phyloP scores from a whole-genome alignment of 148 eudicot species.

The Nepenthes gracilis region DNA sequence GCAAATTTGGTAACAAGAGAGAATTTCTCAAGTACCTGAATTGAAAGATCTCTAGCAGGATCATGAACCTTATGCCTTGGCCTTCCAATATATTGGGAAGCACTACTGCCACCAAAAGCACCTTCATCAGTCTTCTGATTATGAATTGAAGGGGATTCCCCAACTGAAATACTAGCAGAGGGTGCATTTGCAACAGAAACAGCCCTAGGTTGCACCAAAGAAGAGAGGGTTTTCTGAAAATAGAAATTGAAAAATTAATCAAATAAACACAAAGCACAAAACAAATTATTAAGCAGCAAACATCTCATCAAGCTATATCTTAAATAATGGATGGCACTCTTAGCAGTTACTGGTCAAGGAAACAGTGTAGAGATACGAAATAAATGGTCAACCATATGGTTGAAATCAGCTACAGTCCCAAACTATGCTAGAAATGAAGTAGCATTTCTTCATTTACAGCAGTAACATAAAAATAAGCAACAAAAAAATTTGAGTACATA shows the following conservation, averaged over 20 bases:
- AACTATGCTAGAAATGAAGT: too few species aligned
- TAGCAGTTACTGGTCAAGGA: too few species aligned
- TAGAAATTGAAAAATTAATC: conserved; percentile 1
- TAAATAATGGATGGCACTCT: too few species aligned
- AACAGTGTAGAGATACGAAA: too few species aligned
- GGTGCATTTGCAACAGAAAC: conserved; percentile 43
- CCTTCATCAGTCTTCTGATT: conserved; percentile 28
- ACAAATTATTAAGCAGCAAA: not conserved
- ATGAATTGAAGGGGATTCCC: conserved; percentile 26
- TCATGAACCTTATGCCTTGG: conserved; percentile 61
- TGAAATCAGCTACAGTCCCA: too few species aligned
- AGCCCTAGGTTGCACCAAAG: conserved; percentile 83
- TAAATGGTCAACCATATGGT: too few species aligned
- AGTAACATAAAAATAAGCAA: too few species aligned
- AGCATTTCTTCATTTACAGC: too few species aligned
- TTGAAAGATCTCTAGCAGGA: conserved; percentile 86
- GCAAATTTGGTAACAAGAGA: conserved; percentile 97
- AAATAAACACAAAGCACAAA: not conserved
- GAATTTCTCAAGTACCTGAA: conserved; percentile 90
- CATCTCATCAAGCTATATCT: too few species aligned
- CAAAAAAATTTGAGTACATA: too few species aligned
- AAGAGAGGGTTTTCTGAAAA: conserved; percentile 79
- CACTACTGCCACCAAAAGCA: conserved; percentile 26
- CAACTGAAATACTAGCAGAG: conserved; percentile 29
- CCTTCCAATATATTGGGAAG: conserved; percentile 34